Evolutionary conservation across 2,329 filamentous ascomycete genomes (phyloP).

Genomic region (Colletotrichum eleusines): DNA sequence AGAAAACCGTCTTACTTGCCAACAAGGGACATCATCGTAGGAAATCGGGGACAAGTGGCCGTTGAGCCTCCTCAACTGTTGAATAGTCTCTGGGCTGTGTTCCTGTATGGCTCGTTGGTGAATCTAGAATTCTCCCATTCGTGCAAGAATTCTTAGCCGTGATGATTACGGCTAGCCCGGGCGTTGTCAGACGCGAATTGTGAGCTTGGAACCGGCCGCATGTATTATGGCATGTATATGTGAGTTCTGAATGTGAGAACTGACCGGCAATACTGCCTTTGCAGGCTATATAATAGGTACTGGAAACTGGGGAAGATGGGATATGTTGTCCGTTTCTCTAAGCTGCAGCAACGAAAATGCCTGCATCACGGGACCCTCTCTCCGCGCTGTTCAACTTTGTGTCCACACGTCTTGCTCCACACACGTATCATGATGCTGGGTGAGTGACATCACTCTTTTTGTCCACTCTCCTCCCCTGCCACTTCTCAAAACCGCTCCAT

Average conservation of each 20-base stretch:
- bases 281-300: background rate
- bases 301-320: slow-evolving; percentile 4
- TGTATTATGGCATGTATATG: too few species aligned
- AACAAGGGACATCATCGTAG: background rate
- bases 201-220: too few species aligned
- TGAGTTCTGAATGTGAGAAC: background rate
- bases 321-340: background rate
- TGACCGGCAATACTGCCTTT: background rate
- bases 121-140: slow-evolving; percentile 23
- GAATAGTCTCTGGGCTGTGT: background rate
- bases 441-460: background rate
- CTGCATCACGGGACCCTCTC: background rate
- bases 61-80: background rate
- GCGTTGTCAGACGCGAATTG: background rate
- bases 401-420: too few species aligned
- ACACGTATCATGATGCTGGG: background rate
- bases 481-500: background rate
- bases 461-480: background rate
- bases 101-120: slow-evolving; percentile 11
- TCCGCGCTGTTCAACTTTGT: too few species aligned
- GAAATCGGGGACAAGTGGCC: background rate
- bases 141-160: slow-evolving; percentile 11
- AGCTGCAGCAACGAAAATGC: background rate
- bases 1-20: too few species aligned
- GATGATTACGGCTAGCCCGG: background rate